Base-by-base conservation (phyloP, 768 basidiomycete species). In the Inosperma sp. region DNA sequence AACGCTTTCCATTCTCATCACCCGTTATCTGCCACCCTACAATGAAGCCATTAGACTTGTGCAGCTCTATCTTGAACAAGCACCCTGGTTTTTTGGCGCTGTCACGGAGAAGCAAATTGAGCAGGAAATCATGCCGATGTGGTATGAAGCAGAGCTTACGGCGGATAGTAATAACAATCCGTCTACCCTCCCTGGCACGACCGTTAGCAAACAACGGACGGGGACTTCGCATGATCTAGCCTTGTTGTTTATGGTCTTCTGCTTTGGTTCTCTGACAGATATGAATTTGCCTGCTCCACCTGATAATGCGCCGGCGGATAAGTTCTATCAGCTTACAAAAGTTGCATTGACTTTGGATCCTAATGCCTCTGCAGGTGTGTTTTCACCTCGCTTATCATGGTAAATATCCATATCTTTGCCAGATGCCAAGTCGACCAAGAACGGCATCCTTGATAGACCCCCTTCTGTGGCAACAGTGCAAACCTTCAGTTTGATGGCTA, bases 31-130 rank as follows among this genome's bases (percentile, higher is more conserved):
- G 1, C 87, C 87, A 0, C 64, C 77, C 0, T 83, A 79, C 74
- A 61, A 67, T 7, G 82, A 84, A 30, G 80, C 82, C 0, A 69
- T 65, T 37, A 74, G 79, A 26, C 72, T 89, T 27, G 77, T 75
- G 56, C 76, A 81, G n/a, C 71, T 86, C 10, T 89, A 88, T 63
- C 75, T 88, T 33, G 82, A 83, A n/a, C 82, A 85, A 59, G 84
- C 86, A 3, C 82, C 84, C 0, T 89, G 87, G 87, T 86, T 88
- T 61, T 87, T 86, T 51, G 82, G 85, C 17, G 82, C 85, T 2
- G 79, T 88, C 30, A 82, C 82, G 3, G 70, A 73, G 36, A 71
- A 69, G 13, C 86, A 89, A 54, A 65, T 86, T 7, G 64, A 78
- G n/a, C 80, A 84, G 49, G 83, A 85, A 52, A 65, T 80, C 14